Base-by-base conservation (phyloP, 2,329 filamentous ascomycete genomes). In the Paramyrothecium roridum region DNA sequence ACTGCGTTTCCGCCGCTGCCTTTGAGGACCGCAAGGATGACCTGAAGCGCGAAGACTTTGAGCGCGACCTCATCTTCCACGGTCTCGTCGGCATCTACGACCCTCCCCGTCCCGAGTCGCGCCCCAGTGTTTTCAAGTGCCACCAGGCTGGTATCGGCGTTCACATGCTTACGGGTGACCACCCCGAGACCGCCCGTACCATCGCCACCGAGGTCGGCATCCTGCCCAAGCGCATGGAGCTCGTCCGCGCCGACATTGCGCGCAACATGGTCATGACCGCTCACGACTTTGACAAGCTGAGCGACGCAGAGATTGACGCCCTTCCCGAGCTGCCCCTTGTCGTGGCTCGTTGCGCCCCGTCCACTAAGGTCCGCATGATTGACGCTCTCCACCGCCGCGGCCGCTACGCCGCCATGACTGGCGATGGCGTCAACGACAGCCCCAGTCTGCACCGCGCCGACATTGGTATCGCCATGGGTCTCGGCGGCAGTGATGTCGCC, bases 351-450 rank as follows among this genome's bases (percentile, higher is more conserved):
- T 90, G 87, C 63, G 84, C 86, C 1, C 87, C 88, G 0, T 80
- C 81, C 23, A 90, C 87, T 3, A 90, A 90, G 65, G 86, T 89
- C 11, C 81, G 86, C 47, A 90, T 90, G 87, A 88, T 90, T 55
- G 85, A 88, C 56, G 86, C 86, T n/a, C 77, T 90, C 19, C 86
- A 89, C 64, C 79, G 86, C 20, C 80, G 37, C 13, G 37, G 37
- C n/a, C 73, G 75, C 17, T 89, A 84, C 64, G 83, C 81, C 40
- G 85, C 85, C 50, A 89, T 89, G 85, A 89, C 85, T 26, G 86
- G 86, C 51, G 87, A 89, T 61, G 86, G 86, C 50, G 86, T 89
- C 33, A 89, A 89, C 58, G 87, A 89, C 64, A 83, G 83, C 8
- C 87, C 86, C 1, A 86, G 84, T 16, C 77, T 89, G 22, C 85